Conservation (phyloP, 2,329 filamentous ascomycete species). For the Claviceps quebecensis region DNA sequence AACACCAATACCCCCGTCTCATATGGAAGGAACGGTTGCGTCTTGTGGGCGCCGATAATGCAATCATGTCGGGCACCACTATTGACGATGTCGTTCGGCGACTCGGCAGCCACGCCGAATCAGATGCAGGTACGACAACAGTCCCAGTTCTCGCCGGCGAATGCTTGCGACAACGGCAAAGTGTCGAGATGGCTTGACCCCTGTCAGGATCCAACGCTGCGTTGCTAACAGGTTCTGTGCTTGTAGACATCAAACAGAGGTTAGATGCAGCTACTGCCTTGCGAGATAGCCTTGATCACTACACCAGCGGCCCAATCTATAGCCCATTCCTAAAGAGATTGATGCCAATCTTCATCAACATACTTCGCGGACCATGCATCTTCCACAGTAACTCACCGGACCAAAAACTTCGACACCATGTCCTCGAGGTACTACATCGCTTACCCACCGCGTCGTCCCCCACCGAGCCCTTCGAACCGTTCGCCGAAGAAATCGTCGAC, state of each 20-base stretch:
- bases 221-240: constrained; percentile 3
- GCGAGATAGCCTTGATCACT: constrained; percentile 83
- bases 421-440: constrained; percentile 88
- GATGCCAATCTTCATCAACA: constrained; percentile 77
- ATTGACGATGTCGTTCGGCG: constrained; percentile 52
- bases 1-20: constrained; percentile 12
- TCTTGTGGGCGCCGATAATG: constrained; percentile 30
- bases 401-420: constrained; percentile 84
- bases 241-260: constrained; percentile 64
- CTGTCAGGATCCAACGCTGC: background rate
- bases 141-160: background rate
- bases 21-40: constrained; percentile 22
- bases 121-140: constrained; percentile 37
- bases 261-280: constrained; percentile 71
- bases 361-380: constrained; percentile 72
- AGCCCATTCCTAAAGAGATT: constrained; percentile 69
- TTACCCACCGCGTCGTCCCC: constrained; percentile 58
- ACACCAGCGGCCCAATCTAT: constrained; percentile 67
- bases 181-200: background rate
- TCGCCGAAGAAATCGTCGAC: constrained; percentile 79
- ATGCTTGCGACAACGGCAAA: background rate
- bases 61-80: constrained; percentile 44
- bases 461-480: constrained; percentile 70
- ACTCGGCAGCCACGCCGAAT: constrained; percentile 27
- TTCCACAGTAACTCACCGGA: constrained; percentile 85